Percentiles rank a stretch among this genome's conserved stretches.
Evolutionary conservation across 768 basidiomycete genomes (phyloP).

Genomic region (Boletus vermiculosoides): DNA sequence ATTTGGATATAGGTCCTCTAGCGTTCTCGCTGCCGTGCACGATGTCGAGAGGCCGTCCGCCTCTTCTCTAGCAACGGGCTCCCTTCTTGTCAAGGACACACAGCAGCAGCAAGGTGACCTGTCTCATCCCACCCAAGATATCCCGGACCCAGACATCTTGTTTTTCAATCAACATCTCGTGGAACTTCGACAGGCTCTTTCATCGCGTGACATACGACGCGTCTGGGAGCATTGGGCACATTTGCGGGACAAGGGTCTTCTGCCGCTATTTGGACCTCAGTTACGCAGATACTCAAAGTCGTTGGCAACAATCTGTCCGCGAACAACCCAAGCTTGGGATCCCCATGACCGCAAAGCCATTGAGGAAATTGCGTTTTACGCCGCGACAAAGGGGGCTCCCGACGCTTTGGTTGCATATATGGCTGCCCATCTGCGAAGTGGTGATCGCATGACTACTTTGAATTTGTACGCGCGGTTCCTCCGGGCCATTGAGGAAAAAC

Average conservation of each 20-base stretch:
- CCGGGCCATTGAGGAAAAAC: slow-evolving; percentile 19
- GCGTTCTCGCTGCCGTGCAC: slow-evolving; percentile 8
- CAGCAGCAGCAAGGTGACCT: slow-evolving; percentile 6
- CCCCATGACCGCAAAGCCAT: slow-evolving; percentile 31
- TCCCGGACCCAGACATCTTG: slow-evolving; percentile 32
- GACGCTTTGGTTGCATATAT: slow-evolving; percentile 52
- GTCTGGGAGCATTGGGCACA: slow-evolving; percentile 40
- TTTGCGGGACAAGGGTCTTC: slow-evolving; percentile 43
- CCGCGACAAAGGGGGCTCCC: slow-evolving; percentile 44
- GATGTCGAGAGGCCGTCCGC: slow-evolving; percentile 1
- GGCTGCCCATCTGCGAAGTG: slow-evolving; percentile 41
- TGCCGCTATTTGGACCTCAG: slow-evolving; percentile 47
- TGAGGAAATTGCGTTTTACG: slow-evolving; percentile 49
- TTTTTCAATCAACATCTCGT: slow-evolving; percentile 38
- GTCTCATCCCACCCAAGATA: slow-evolving; percentile 7
- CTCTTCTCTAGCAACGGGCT: not conserved
- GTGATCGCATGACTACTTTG: slow-evolving; percentile 43
- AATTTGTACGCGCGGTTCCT: slow-evolving; percentile 44
- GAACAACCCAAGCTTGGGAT: slow-evolving; percentile 22
- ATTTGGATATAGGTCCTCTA: slow-evolving; percentile 20
- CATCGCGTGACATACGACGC: slow-evolving; percentile 32
- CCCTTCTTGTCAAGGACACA: slow-evolving; percentile 6
- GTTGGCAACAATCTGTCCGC: slow-evolving; percentile 32
- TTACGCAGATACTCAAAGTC: slow-evolving; percentile 40
- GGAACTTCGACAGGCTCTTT: slow-evolving; percentile 39